These are phyloP conservation scores for Diplodia mutila DNA, from an alignment of 2,329 filamentous ascomycete genomes.

Conservation along the genomic window DNA sequence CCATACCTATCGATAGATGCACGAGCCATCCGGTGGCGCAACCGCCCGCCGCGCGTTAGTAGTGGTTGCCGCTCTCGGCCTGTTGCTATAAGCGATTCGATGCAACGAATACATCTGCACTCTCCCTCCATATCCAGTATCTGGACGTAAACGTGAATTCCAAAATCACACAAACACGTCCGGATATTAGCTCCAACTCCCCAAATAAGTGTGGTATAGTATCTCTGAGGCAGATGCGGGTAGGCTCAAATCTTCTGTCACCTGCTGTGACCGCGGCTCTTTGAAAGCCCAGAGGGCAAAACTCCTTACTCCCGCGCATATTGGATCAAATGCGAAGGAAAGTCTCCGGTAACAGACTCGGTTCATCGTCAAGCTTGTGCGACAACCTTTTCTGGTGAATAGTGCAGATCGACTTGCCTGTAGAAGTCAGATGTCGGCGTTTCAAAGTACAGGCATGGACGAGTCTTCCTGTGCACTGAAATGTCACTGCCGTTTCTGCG, in stretches of 20 bases:
- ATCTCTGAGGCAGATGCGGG: no score
- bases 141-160: no score
- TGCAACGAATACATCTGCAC: slow-evolving; percentile 2
- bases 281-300: no score
- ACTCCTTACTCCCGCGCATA: neutral
- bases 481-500: neutral
- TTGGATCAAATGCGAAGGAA: neutral
- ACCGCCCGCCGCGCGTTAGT: neutral
- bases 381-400: neutral
- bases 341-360: neutral
- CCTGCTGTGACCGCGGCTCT: no score
- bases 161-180: no score
- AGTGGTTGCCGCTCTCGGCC: neutral
- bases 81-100: no score
- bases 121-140: no score
- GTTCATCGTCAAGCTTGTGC: neutral
- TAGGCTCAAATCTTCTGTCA: no score
- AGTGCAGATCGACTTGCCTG: neutral
- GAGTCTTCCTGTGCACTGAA: neutral
- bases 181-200: no score
- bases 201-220: no score
- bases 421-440: neutral
- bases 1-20: slow-evolving; percentile 19
- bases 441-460: neutral
- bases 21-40: neutral